Conservation (phyloP, 345 rosid species). For the Psidium friedrichsthalianum region DNA sequence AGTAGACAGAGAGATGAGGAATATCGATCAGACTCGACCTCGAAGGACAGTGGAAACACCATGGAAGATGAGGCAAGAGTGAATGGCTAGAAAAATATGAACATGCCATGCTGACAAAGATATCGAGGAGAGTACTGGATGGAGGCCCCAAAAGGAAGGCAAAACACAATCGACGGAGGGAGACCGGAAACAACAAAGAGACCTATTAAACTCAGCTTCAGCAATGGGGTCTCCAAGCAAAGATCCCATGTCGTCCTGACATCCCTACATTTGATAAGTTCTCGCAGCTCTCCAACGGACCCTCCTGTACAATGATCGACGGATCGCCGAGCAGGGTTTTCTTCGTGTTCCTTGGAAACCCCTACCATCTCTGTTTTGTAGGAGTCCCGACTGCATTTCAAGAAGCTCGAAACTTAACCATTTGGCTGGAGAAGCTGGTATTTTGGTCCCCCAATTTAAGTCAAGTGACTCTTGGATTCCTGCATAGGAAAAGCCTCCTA, state of each 20-base stretch:
- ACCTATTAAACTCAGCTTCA: background rate
- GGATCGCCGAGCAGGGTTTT: too few relatives aligned
- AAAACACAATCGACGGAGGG: background rate
- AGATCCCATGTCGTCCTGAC: background rate
- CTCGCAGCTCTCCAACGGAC: background rate
- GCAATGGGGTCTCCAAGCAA: background rate
- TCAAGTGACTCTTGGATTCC: background rate
- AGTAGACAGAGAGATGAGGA: background rate
- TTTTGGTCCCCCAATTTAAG: background rate
- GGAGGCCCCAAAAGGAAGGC: background rate
- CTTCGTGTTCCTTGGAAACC: too few relatives aligned
- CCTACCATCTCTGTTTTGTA: too few relatives aligned
- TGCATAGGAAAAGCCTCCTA: background rate
- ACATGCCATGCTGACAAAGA: background rate
- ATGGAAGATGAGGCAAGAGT: too few relatives aligned
- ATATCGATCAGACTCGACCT: too few relatives aligned
- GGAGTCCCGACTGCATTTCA: too few relatives aligned
- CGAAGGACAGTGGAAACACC: too few relatives aligned
- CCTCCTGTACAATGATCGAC: background rate
- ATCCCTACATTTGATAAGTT: background rate
- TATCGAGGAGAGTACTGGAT: background rate
- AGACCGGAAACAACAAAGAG: background rate
- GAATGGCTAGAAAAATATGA: too few relatives aligned
- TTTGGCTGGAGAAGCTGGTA: background rate
- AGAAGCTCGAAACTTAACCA: background rate